Base-by-base conservation (phyloP, 2,329 filamentous ascomycete species). In the Seiridium unicorne region DNA sequence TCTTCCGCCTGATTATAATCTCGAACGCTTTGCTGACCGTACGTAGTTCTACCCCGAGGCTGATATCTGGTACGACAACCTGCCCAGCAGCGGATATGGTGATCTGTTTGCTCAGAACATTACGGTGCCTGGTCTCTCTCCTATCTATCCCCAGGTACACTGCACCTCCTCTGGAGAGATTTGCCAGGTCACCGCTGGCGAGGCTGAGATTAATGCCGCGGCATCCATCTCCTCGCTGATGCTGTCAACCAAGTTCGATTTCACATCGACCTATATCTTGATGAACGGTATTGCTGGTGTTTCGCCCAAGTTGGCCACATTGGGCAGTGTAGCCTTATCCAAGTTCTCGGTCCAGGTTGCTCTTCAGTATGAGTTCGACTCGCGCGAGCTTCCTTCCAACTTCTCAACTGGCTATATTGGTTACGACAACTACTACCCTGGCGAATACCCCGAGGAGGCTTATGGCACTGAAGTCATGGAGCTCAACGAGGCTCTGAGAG, bases 151-250 rank as follows among this genome's bases (percentile, higher is more conserved):
- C 0, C 74, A 83, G 18, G 81, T 87, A 0, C 84, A 88, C 71
- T 93, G 90, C 72, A 87, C 84, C 0, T 74, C 75, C 9, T 75
- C 86, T 65, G 78, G 82, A 36, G 77, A 81, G 3, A 76, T 93
- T 53, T 93, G 90, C 73, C 89, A 92, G 69, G 66, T 91, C 51
- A 85, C 86, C 7, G 85, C 86, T 1, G 89, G 89, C 59, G 87
- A 89, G 71, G 80, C 81, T 8, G 89, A 92, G 74, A 91, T 93
- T 77, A 93, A 93, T 70, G 89, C 90, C 0, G 90, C 90, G 0
- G 75, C 83, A 5, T 87, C 87, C 0, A 81, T 90, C 62, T 81
- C 81, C 51, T 84, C 89, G 0, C 77, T 92, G 8, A 77, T 84
- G n/a, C 79, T 88, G 11, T 89, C 85, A 0, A 70, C 77, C 1